These are phyloP conservation scores for Talaromyces ruber DNA, from an alignment of 495 filamentous ascomycete species.

Conservation along the genomic window DNA sequence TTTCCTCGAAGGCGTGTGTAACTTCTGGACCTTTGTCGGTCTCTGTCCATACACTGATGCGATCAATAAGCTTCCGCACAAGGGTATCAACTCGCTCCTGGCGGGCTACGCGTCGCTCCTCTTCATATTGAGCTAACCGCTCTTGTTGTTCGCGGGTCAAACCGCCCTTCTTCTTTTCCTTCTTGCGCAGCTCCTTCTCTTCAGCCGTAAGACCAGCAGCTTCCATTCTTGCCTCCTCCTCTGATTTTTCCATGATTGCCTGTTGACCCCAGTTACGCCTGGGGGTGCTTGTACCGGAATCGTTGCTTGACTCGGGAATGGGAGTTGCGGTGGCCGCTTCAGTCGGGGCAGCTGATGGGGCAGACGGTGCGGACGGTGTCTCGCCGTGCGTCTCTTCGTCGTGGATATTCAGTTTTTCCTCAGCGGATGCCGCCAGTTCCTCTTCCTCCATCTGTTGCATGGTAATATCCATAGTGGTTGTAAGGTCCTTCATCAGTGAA, in stretches of 20 bases:
- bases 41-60: conserved; percentile 94
- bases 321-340: conserved; percentile 16
- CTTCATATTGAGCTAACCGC: conserved; percentile 78
- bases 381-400: conserved; percentile 32
- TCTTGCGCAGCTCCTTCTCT: conserved; percentile 67
- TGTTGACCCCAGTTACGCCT: conserved; percentile 62
- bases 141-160: conserved; percentile 85
- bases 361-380: conserved; percentile 11
- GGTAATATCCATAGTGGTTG: conserved; percentile 85
- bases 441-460: conserved; percentile 60
- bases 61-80: conserved; percentile 74
- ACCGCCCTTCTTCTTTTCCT: conserved; percentile 82
- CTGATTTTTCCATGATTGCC: conserved; percentile 80
- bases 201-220: conserved; percentile 64
- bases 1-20: conserved; percentile 81
- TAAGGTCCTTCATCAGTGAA: conserved; percentile 84
- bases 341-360: conserved; percentile 13
- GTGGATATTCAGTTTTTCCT: conserved; percentile 40
- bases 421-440: conserved; percentile 43
- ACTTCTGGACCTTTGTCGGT: conserved; percentile 84
- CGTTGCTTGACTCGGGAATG: conserved; percentile 19
- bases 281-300: conserved; percentile 60
- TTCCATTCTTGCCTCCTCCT: conserved; percentile 69
- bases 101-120: conserved; percentile 73
- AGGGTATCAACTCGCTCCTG: conserved; percentile 84